These are phyloP conservation scores for Zygosaccharomyces rouxii DNA, from an alignment of 805 yeast species.

Conservation along the genomic window DNA sequence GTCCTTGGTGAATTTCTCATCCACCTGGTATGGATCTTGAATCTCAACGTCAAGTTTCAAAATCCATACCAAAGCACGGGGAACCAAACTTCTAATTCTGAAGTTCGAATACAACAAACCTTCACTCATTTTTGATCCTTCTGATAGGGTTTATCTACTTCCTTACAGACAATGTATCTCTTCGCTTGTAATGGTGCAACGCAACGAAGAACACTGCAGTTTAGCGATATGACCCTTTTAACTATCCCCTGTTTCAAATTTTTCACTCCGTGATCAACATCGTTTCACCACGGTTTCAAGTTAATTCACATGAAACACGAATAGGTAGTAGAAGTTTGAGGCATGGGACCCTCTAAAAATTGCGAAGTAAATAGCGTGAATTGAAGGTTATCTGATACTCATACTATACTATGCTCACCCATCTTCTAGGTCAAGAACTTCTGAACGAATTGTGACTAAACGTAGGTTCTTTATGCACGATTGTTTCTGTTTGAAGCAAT, in stretches of 20 bases:
- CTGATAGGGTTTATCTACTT: neutral
- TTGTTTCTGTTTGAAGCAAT: too few relatives aligned
- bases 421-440: too few relatives aligned
- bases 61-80: constrained; percentile 53
- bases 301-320: constrained; percentile 3
- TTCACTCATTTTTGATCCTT: constrained; percentile 49
- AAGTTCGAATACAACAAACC: constrained; percentile 56
- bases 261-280: constrained; percentile 3
- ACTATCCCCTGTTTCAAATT: constrained; percentile 3
- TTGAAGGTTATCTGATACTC: too few relatives aligned
- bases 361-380: too few relatives aligned
- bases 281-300: constrained; percentile 7
- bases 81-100: constrained; percentile 39
- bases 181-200: too few relatives aligned
- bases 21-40: constrained; percentile 30
- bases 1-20: constrained; percentile 41
- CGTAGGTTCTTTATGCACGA: too few relatives aligned
- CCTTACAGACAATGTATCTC: too few relatives aligned
- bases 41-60: constrained; percentile 57
- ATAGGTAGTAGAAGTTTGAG: neutral
- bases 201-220: neutral
- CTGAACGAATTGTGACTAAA: too few relatives aligned
- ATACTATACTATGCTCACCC: too few relatives aligned
- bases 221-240: neutral
- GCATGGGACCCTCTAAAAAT: neutral